phyloP scores from a whole-genome alignment of 2,329 filamentous ascomycete genomes.

The Coccinonectria pachysandricola region DNA sequence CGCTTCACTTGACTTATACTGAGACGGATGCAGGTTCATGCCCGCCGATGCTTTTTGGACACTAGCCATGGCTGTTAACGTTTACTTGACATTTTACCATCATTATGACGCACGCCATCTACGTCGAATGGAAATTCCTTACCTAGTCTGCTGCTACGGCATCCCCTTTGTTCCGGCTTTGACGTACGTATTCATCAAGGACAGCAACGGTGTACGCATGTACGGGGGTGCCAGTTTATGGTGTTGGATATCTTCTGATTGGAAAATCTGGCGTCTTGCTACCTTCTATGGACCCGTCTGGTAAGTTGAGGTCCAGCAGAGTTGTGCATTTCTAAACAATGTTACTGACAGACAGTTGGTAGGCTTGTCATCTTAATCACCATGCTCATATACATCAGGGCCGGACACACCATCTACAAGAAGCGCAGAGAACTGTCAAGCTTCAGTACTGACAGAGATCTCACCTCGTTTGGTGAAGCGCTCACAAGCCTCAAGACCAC shows the following conservation, averaged over 20 bases:
- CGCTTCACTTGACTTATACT: too few species aligned
- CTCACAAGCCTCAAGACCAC: constrained; percentile 46
- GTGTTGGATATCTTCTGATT: constrained; percentile 65
- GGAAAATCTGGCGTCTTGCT: constrained; percentile 62
- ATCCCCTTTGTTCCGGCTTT: constrained; percentile 60
- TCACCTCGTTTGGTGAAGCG: constrained; percentile 31
- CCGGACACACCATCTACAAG: constrained; percentile 57
- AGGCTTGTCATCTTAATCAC: constrained; percentile 53
- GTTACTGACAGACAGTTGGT: constrained; percentile 6
- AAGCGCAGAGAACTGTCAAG: constrained; percentile 52
- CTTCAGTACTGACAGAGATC: constrained; percentile 38
- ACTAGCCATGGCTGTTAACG: constrained; percentile 73
- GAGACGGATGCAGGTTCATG: constrained; percentile 64
- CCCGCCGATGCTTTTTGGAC: constrained; percentile 69
- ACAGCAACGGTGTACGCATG: constrained; percentile 40
- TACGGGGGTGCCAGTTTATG: constrained; percentile 70
- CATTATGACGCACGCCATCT: constrained; percentile 58
- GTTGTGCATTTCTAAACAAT: too few species aligned
- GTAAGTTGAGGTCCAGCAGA: too few species aligned
- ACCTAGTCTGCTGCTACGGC: constrained; percentile 61
- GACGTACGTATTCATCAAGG: constrained; percentile 54
- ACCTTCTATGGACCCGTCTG: constrained; percentile 67
- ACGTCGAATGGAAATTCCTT: constrained; percentile 59
- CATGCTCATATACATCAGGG: constrained; percentile 54
- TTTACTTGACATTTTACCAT: constrained; percentile 70